Evolutionary conservation across 495 filamentous ascomycete species (phyloP).

Genomic region (Staphylotrichum longicolle): DNA sequence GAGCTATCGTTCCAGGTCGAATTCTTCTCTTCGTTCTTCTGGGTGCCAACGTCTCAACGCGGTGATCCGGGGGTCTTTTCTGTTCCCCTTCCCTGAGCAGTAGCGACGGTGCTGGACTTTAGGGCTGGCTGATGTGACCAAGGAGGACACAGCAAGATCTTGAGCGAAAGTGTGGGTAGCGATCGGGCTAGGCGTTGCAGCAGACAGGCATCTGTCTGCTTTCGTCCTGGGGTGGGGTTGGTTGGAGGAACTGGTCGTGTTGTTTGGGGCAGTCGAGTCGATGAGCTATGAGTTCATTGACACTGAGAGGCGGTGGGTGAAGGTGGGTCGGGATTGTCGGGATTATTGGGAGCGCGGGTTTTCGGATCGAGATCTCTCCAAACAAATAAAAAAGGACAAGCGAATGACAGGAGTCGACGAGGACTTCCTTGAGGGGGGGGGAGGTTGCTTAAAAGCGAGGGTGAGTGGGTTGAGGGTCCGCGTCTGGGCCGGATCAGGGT

Average conservation of each 20-base stretch:
- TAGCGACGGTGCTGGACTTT: constrained; percentile 36
- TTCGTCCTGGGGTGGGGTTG: too few relatives aligned
- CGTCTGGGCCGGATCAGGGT: constrained; percentile 38
- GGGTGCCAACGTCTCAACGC: constrained; percentile 16
- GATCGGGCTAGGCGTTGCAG: constrained; percentile 24
- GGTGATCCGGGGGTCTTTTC: constrained; percentile 23
- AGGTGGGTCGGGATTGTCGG: neutral
- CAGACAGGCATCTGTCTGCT: constrained; percentile 24
- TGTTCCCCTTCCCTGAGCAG: constrained; percentile 21
- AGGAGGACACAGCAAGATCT: too few relatives aligned
- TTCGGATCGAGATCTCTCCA: constrained; percentile 32
- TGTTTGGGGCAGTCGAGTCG: neutral
- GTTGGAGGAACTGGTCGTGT: too few relatives aligned
- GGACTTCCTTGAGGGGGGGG: constrained; percentile 53
- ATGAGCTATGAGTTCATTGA: constrained; percentile 15
- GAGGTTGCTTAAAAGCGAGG: constrained; percentile 48
- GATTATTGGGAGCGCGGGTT: constrained; percentile 14
- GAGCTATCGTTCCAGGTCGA: neutral
- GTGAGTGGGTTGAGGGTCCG: constrained; percentile 44
- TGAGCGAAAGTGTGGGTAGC: constrained; percentile 1
- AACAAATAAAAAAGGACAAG: constrained; percentile 49
- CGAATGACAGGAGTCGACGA: constrained; percentile 65
- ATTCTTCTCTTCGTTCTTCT: neutral
- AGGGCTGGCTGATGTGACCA: too few relatives aligned
- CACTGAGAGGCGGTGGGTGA: constrained; percentile 18